These are phyloP conservation scores for Hymenoscyphus scutula DNA, from an alignment of 2,329 filamentous ascomycete species.

Conservation along the genomic window DNA sequence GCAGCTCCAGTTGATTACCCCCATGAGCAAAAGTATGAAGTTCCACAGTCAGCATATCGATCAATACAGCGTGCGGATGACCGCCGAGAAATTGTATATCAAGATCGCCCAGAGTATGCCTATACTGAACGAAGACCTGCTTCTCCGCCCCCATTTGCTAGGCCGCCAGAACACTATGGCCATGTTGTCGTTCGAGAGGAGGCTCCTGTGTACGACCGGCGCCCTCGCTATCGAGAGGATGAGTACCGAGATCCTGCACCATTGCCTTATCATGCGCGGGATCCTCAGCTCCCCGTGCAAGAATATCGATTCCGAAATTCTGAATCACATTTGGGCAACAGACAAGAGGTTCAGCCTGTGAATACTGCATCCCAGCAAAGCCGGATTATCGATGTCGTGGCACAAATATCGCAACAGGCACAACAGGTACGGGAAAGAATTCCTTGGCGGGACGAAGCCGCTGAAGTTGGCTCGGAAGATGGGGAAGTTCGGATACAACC, in stretches of 20 bases:
- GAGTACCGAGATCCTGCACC: slow-evolving; percentile 23
- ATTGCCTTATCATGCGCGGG: slow-evolving; percentile 22
- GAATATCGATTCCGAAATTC: slow-evolving; percentile 23
- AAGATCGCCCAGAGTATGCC: slow-evolving; percentile 11
- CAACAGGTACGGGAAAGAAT: slow-evolving; percentile 26
- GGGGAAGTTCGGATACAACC: slow-evolving; percentile 36
- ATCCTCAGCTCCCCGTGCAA: slow-evolving; percentile 7
- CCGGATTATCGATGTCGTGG: slow-evolving; percentile 30
- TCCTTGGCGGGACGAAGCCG: slow-evolving; percentile 22
- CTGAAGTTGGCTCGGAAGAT: slow-evolving; percentile 39
- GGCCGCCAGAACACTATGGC: slow-evolving; percentile 18
- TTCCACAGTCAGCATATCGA: slow-evolving; percentile 7
- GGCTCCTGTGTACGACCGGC: slow-evolving; percentile 22
- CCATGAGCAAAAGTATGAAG: slow-evolving; percentile 10
- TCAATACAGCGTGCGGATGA: slow-evolving; percentile 17
- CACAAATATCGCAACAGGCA: slow-evolving; percentile 33
- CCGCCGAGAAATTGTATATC: slow-evolving; percentile 15
- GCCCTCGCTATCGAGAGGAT: slow-evolving; percentile 23
- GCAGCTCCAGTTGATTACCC: slow-evolving; percentile 6
- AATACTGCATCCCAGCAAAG: slow-evolving; percentile 25
- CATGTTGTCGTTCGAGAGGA: slow-evolving; percentile 25
- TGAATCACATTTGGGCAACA: slow-evolving; percentile 21
- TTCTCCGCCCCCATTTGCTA: slow-evolving; percentile 15
- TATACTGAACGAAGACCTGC: slow-evolving; percentile 19
- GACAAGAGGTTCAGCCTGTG: slow-evolving; percentile 22